These are phyloP conservation scores for Piromyces finnis DNA, from an alignment of 192 early-diverging fungal genomes.

Conservation along the genomic window DNA sequence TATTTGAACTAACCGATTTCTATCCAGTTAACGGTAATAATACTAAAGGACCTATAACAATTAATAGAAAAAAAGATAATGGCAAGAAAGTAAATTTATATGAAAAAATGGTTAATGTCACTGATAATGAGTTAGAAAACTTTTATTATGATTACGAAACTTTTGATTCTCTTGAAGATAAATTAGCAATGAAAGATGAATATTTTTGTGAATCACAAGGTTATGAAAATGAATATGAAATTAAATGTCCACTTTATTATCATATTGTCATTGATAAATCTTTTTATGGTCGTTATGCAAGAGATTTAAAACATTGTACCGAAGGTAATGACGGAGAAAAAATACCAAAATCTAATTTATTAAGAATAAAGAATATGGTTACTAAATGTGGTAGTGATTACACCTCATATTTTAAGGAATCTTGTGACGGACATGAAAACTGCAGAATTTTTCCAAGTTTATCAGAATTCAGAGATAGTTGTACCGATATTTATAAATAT, in stretches of 20 bases:
- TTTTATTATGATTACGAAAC: background rate
- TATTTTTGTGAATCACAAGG: background rate
- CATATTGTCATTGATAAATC: background rate
- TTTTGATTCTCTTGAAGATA: background rate
- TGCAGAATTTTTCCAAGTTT: background rate
- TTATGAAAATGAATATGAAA: background rate
- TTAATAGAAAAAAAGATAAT: no score
- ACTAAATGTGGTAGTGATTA: background rate
- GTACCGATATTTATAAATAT: background rate
- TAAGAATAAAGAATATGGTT: no score
- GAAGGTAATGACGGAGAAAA: background rate
- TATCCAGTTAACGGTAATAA: no score
- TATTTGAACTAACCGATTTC: no score
- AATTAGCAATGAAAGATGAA: background rate
- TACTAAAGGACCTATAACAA: no score
- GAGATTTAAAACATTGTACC: background rate
- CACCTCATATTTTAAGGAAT: background rate
- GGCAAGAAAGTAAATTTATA: background rate
- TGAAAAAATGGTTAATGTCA: background rate
- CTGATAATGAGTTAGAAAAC: background rate
- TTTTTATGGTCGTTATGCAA: background rate
- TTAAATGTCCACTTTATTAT: background rate
- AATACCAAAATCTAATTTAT: no score
- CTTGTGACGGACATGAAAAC: background rate
- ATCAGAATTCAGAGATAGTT: background rate